phyloP scores from a whole-genome alignment of 1,284 basidiomycete genomes.

The Vanrija sp. region DNA sequence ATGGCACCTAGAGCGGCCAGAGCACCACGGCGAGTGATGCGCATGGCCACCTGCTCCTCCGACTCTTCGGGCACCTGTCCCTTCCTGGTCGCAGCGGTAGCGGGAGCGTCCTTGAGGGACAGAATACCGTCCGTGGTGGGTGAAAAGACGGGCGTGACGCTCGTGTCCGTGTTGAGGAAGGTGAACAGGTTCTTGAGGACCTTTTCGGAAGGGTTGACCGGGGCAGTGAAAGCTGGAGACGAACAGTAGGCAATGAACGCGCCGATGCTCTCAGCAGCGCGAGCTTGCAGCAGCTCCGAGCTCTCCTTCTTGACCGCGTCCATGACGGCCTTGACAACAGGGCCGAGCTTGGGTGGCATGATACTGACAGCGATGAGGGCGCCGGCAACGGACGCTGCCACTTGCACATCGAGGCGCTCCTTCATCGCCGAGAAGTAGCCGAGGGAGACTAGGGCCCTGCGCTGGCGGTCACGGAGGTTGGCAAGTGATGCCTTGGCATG shows the following conservation, averaged over 20 bases:
- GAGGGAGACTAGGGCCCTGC: slow-evolving; percentile 68
- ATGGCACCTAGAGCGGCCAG: slow-evolving; percentile 75
- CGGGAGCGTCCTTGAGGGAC: slow-evolving; percentile 57
- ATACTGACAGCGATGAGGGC: slow-evolving; percentile 81
- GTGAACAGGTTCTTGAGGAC: slow-evolving; percentile 97
- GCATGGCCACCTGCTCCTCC: slow-evolving; percentile 54
- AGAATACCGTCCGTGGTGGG: slow-evolving; percentile 70
- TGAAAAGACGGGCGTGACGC: slow-evolving; percentile 81
- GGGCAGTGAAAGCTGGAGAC: slow-evolving; percentile 57
- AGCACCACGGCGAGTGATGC: slow-evolving; percentile 69
- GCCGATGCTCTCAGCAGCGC: slow-evolving; percentile 82
- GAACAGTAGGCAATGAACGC: slow-evolving; percentile 84
- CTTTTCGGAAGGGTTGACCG: slow-evolving; percentile 71
- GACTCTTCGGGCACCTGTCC: slow-evolving; percentile 46
- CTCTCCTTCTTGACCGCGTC: slow-evolving; percentile 97
- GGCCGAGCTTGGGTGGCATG: slow-evolving; percentile 89
- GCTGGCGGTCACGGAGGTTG: slow-evolving; percentile 71
- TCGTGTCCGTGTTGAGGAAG: slow-evolving; percentile 88
- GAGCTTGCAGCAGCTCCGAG: slow-evolving; percentile 81
- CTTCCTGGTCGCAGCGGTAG: slow-evolving; percentile 49
- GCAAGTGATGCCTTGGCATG: slow-evolving; percentile 71
- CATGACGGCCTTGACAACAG: slow-evolving; percentile 95
- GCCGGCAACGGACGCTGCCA: slow-evolving; percentile 82
- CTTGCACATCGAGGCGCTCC: slow-evolving; percentile 78
- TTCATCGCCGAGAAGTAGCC: slow-evolving; percentile 81